Conservation (phyloP, 2,329 filamentous ascomycete species). For the Ceratocystis diversiconidia region DNA sequence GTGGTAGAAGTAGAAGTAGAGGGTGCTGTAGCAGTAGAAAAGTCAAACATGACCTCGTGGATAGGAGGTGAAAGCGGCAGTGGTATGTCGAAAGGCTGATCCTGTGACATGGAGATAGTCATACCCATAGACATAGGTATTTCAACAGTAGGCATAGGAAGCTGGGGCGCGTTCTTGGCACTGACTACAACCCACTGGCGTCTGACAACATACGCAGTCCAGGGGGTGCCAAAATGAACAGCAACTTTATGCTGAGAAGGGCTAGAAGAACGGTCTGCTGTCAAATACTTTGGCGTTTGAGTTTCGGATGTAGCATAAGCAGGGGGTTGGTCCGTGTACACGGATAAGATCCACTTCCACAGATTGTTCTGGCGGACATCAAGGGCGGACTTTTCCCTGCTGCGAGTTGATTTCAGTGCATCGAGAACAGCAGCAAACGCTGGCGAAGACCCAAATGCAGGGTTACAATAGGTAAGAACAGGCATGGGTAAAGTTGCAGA, state of each 20-base stretch:
- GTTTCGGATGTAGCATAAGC: neutral
- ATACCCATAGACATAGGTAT: constrained; percentile 7
- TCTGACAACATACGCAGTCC: constrained; percentile 28
- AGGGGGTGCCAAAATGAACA: constrained; percentile 25
- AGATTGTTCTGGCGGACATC: constrained; percentile 26
- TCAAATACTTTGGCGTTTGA: neutral
- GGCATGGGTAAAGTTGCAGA: neutral
- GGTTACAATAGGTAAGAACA: constrained; percentile 27
- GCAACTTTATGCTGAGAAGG: constrained; percentile 19
- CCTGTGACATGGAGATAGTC: constrained; percentile 8
- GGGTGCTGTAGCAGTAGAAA: neutral
- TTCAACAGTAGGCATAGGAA: constrained; percentile 2
- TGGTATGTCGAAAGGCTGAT: neutral
- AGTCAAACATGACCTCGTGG: constrained; percentile 15
- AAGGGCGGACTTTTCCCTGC: neutral
- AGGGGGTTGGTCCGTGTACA: neutral
- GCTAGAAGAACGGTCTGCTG: neutral
- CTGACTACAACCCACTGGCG: constrained; percentile 29
- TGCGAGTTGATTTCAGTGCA: neutral
- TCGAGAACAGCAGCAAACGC: constrained; percentile 24
- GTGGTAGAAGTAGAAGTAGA: constrained; percentile 14
- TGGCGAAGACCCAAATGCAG: constrained; percentile 23
- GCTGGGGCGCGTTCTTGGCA: constrained; percentile 26
- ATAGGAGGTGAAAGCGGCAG: constrained; percentile 12
- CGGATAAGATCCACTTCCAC: constrained; percentile 27